phyloP scores from a whole-genome alignment of 768 basidiomycete species.

The Boletus patriciae region DNA sequence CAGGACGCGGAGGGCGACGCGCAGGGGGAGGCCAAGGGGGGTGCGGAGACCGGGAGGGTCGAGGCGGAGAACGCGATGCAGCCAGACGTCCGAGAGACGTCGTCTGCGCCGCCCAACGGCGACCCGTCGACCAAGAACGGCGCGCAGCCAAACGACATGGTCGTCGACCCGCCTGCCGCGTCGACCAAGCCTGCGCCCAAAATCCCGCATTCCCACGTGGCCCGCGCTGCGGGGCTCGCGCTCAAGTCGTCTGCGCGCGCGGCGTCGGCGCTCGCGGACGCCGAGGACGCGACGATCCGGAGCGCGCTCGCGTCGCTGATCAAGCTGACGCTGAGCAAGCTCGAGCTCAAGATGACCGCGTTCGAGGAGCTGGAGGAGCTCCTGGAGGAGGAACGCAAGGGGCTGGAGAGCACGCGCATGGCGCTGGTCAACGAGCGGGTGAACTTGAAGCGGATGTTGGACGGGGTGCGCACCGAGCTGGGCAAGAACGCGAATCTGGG shows the following conservation, averaged over 20 bases:
- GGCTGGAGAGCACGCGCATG: slow-evolving; percentile 79
- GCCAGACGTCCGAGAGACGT: slow-evolving; percentile 28
- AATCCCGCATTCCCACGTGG: slow-evolving; percentile 71
- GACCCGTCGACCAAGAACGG: slow-evolving; percentile 17
- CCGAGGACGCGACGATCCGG: slow-evolving; percentile 81
- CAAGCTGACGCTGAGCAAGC: slow-evolving; percentile 79
- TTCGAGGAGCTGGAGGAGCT: slow-evolving; percentile 94
- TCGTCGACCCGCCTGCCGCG: slow-evolving; percentile 42
- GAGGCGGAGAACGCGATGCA: slow-evolving; percentile 41
- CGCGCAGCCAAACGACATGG: slow-evolving; percentile 41
- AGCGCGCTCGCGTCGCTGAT: slow-evolving; percentile 79
- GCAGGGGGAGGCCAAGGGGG: slow-evolving; percentile 33
- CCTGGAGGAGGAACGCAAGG: slow-evolving; percentile 85
- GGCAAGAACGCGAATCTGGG: slow-evolving; percentile 53
- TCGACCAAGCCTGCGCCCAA: slow-evolving; percentile 34
- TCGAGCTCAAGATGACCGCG: slow-evolving; percentile 92
- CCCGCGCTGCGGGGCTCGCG: slow-evolving; percentile 82
- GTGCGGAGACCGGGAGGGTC: slow-evolving; percentile 40
- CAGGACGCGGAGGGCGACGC: slow-evolving; percentile 33
- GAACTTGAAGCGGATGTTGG: slow-evolving; percentile 68
- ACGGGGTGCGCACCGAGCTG: slow-evolving; percentile 64
- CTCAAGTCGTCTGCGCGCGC: slow-evolving; percentile 88
- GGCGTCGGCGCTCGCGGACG: slow-evolving; percentile 73
- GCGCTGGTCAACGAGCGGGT: slow-evolving; percentile 78
- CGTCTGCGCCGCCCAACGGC: slow-evolving; percentile 8